Base-by-base conservation (phyloP, 2,329 filamentous ascomycete species). In the Penicillium sclerotigenum region DNA sequence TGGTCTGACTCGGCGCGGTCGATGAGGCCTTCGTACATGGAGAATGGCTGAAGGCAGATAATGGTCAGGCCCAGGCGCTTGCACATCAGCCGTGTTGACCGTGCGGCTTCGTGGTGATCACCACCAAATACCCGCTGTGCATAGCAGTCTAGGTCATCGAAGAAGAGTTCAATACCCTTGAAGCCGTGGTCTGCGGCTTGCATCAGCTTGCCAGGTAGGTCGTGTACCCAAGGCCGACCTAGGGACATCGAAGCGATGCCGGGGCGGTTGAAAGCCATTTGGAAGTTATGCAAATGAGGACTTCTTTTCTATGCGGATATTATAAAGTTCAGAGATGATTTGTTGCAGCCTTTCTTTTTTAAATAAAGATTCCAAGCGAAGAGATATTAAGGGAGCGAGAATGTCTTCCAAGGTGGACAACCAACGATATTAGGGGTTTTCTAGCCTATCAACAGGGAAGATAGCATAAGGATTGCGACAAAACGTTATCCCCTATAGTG, bases 181-280 rank as follows among this genome's bases (percentile, higher is more conserved):
- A 71, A 73, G 38, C 69, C 69, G 52, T 71, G 60, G 5, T 52
- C 77, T 6, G 82, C 77, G 10, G 89, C 89, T 75, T 85, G 82
- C 68, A 86, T 80, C 47, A 93, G 81, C 68, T 91, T 93, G 67
- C 82, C 75, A 1, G 79, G 72, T 22, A 93, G 79, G 28, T 79
- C 77, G 71, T 93, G 89, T 60, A 87, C 84, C 68, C 87, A 87
- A 65, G 84, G 85, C 40, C 87, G 85, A 40, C 89, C 89, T 1
- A 93, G 80, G 47, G 88, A 91, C 81, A 91, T 89, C 59, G 87
- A 88, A 56, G 86, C 86, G 68, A 93, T 91, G 37, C 81, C 87
- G 61, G 87, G 81, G 45, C 63, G 66, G 59, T 68, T 68, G 54
- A 54, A 47, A 33, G 55, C 54, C 66, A 69, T 71, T 52, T 53